Evolutionary conservation across 192 early-diverging fungal genomes (phyloP), one percentile per base, ranked within the genome.

Genomic region (Backusella liffmaniae): DNA sequence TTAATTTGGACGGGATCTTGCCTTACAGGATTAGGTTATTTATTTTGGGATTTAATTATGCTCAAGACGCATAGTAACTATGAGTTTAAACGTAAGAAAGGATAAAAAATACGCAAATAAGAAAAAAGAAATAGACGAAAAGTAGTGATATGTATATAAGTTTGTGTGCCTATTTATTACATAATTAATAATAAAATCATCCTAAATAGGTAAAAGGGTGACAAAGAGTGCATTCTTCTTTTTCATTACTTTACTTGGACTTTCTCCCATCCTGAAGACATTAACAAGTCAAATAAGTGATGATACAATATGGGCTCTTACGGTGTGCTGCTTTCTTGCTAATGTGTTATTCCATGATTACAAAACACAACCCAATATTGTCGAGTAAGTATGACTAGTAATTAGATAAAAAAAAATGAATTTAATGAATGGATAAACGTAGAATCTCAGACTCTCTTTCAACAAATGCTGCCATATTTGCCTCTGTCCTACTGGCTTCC

Each of bases 391-490:
- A 35, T 68, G 39, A 46, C 69, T 79, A n/a, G 49, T 77, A 78
- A 80, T 69, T 2, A 80, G 75, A n/a, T 82, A 76, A 70, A 80
- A 72, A 83, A 32, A 32, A 81, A 82, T 62, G 72, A 84, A n/a
- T 72, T 26, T 62, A 62, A 62, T 62, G 23, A 62, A 29, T 26
- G 26, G 26, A 13, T 62, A 62, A 62, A 62, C 10, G 37, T 74
- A 91, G 94, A 71, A 96, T 95, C 78, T 96, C 96, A 0, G 96
- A 96, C 26, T 96, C 96, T 3, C 85, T 98, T n/a, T 96, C 96
- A n/a, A 93, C 97, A 32, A 99, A 98, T 80, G 95, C 96, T 0
- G 96, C 95, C 12, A 94, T 98, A 49, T 97, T 97, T 81, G 96
- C 96, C 0, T 94, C 94, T 15, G 95, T 98, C 1, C 84, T 99